Percentiles rank a stretch among this genome's conserved stretches.
Evolutionary conservation across 345 rosid species (phyloP).

Genomic region (Rhodomyrtus tomentosa): DNA sequence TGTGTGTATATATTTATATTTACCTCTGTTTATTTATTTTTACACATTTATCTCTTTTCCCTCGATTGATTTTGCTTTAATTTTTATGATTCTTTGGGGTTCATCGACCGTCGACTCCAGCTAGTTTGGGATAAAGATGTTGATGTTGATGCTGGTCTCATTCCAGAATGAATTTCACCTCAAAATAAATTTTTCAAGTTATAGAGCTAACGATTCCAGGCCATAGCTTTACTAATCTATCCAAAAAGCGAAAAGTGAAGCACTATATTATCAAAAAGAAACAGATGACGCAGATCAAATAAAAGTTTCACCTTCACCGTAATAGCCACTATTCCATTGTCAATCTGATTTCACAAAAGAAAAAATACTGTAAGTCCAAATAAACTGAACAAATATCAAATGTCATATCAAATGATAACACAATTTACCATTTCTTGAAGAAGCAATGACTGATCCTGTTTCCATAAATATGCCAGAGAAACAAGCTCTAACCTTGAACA

Average conservation of each 20-base stretch:
- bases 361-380: slow-evolving; percentile 1
- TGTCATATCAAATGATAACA: slow-evolving; percentile 1
- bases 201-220: background rate
- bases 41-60: too few species aligned
- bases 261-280: background rate
- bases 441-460: slow-evolving; percentile 90
- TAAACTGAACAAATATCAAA: background rate
- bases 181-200: background rate
- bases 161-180: background rate
- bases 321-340: slow-evolving; percentile 56
- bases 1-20: too few species aligned
- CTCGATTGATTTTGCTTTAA: too few species aligned
- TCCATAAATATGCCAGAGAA: slow-evolving; percentile 95
- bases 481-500: slow-evolving; percentile 99
- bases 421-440: slow-evolving; percentile 85
- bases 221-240: background rate
- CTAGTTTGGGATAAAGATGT: too few species aligned
- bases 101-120: too few species aligned
- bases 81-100: too few species aligned
- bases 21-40: too few species aligned
- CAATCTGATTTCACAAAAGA: slow-evolving; percentile 41
- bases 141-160: too few species aligned
- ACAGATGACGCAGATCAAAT: background rate
- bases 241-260: background rate
- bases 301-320: slow-evolving; percentile 54